These are phyloP conservation scores for Echites panduratus DNA, from an alignment of 257 asterid genomes.

Conservation along the genomic window DNA sequence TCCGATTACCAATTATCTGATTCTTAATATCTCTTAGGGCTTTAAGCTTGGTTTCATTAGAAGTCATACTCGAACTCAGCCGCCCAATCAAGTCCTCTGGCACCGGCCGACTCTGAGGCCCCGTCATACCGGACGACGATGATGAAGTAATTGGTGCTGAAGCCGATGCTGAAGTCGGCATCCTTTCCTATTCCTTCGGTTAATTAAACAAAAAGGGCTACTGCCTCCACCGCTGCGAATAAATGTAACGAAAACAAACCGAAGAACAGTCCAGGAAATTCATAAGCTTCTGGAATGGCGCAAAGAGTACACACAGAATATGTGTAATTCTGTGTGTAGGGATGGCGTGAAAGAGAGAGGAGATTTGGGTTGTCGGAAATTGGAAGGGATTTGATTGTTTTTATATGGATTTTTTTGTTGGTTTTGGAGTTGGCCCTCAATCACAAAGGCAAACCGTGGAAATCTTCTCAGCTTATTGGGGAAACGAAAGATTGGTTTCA, in stretches of 20 bases:
- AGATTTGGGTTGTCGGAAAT: background rate
- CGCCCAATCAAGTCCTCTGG: conserved; percentile 67
- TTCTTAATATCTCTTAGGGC: conserved; percentile 79
- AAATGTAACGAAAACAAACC: background rate
- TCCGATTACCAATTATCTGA: conserved; percentile 88
- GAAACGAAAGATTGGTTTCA: no score
- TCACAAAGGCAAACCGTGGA: background rate
- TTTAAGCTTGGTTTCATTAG: conserved; percentile 52
- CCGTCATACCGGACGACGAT: background rate
- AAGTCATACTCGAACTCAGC: conserved; percentile 37
- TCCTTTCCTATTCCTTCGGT: background rate
- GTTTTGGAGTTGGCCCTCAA: background rate
- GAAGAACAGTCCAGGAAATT: background rate
- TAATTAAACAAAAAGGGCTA: background rate
- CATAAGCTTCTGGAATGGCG: background rate
- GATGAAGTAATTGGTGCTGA: conserved; percentile 4
- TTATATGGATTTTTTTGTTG: background rate
- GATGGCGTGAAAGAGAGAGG: background rate
- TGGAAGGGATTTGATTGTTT: background rate
- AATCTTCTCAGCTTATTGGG: background rate
- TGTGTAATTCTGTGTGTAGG: background rate
- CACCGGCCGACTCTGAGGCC: conserved; percentile 33
- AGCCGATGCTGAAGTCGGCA: conserved; percentile 21
- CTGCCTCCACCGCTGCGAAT: background rate
- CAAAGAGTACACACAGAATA: conserved; percentile 1